Conservation (phyloP, 495 filamentous ascomycete genomes). For the Aspergillus nidulans region DNA sequence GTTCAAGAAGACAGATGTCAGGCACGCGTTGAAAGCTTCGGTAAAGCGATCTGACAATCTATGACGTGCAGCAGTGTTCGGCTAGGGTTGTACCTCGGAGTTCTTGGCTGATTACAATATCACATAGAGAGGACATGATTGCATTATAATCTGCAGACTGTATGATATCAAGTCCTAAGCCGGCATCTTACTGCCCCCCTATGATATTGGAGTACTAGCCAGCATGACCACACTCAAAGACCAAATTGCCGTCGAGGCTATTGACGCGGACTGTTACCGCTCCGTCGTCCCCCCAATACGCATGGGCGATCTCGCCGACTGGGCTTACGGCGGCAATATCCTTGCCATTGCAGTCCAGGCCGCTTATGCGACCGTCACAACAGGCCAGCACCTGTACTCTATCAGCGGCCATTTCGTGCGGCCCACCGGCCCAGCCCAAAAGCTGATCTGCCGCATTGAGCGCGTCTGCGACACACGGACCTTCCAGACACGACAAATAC, state of each 20-base stretch:
- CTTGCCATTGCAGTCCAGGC: slow-evolving; percentile 15
- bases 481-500: slow-evolving; percentile 12
- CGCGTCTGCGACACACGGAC: slow-evolving; percentile 5
- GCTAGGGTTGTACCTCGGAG: not conserved
- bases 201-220: not conserved
- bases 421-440: not conserved
- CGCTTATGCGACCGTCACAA: slow-evolving; percentile 9
- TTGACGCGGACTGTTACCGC: slow-evolving; percentile 1
- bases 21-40: not conserved
- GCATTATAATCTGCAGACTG: not conserved
- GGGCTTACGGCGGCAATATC: slow-evolving; percentile 12
- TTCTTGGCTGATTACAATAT: slow-evolving; percentile 3
- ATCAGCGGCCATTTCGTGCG: slow-evolving; percentile 11
- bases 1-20: slow-evolving; percentile 10
- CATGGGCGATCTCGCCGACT: slow-evolving; percentile 9
- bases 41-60: not conserved
- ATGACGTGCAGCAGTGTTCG: not conserved
- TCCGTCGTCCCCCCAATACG: slow-evolving; percentile 4
- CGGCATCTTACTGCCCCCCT: too few relatives aligned
- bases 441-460: slow-evolving; percentile 10
- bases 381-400: slow-evolving; percentile 11
- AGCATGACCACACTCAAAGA: slow-evolving; percentile 1
- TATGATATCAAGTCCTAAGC: too few relatives aligned
- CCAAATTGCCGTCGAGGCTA: slow-evolving; percentile 9
- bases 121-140: not conserved